Base-by-base conservation (phyloP, 2,329 filamentous ascomycete species). In the Trichophyton simii region DNA sequence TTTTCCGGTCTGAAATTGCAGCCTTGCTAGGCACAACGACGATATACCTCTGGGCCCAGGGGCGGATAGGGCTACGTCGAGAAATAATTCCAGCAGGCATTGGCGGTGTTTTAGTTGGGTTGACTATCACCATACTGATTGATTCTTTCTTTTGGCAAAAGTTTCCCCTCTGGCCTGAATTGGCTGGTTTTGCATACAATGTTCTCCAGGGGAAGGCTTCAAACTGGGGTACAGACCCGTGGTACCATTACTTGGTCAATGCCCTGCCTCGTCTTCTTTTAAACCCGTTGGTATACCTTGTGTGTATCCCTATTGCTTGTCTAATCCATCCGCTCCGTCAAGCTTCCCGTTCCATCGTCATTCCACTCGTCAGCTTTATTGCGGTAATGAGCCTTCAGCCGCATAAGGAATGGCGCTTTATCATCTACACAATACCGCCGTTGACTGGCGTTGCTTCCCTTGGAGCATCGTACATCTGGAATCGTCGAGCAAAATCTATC, bases 341-440 rank as follows among this genome's bases (percentile, higher is more conserved):
- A 0, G 70, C 74, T 15, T 75, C 77, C 5, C 68, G 89, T 0
- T 78, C 79, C 46, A 73, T 85, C 7, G 67, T 88, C 3, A 67
- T 86, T 1, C 91, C 94, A 0, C 81, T 83, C 8, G 66, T 95
- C 1, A 73, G 82, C 34, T 99, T 91, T 72, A 79, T 95, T 20
- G 81, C 81, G 3, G 73, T 95, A 50, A 97, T 96, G 78, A 96
- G 90, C 65, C 68, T 90, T 58, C 87, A 96, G 64, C 91, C 92
- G 0, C 94, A 99, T 77, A 99, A 99, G 72, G 94, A 99, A 76
- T 88, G 91, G 72, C 88, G 94, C 18, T 99, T 99, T 78, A 86
- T 99, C 67, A 85, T 97, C 68, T 97, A 97, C 75, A 81, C 84
- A 59, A 80, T 95, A 25, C 94, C 94, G 0, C 80, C 87, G 0